Conservation (phyloP, 164 flowering plant genomes). For the Magnolia kwangsiensis region DNA sequence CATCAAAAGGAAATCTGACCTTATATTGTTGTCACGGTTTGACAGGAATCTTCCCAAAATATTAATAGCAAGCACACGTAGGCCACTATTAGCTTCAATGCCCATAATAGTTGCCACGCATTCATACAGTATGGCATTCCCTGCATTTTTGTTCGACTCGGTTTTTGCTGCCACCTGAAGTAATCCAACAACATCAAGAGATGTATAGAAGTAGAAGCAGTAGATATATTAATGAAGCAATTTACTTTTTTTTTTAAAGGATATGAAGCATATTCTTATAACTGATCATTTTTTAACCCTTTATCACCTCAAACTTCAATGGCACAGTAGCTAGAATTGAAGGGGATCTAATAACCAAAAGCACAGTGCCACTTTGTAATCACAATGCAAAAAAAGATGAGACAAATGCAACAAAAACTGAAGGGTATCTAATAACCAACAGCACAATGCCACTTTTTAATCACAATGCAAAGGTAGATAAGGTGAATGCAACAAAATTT, state of each 20-base stretch:
- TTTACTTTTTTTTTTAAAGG: neutral
- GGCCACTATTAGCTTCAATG: conserved; percentile 94
- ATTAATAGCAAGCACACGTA: conserved; percentile 97
- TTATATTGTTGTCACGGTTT: conserved; percentile 98
- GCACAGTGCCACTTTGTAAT: neutral
- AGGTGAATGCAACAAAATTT: neutral
- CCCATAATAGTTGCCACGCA: conserved; percentile 97
- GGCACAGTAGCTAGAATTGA: neutral
- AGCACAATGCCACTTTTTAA: neutral
- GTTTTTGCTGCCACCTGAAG: conserved; percentile 93
- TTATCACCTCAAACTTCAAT: neutral
- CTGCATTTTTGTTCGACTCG: conserved; percentile 96
- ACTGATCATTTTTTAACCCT: neutral
- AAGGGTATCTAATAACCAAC: neutral
- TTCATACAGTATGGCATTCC: conserved; percentile 96
- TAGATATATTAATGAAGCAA: neutral
- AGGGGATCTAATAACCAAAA: neutral
- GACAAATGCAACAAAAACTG: neutral
- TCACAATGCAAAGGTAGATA: neutral
- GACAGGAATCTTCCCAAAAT: conserved; percentile 98
- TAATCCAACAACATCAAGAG: neutral
- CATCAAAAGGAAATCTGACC: conserved; percentile 37
- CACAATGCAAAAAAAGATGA: neutral
- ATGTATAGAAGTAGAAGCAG: neutral
- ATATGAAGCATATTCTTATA: neutral